Conservation (phyloP, 2,329 filamentous ascomycete species). For the Pyrenophora tritici-repentis region DNA sequence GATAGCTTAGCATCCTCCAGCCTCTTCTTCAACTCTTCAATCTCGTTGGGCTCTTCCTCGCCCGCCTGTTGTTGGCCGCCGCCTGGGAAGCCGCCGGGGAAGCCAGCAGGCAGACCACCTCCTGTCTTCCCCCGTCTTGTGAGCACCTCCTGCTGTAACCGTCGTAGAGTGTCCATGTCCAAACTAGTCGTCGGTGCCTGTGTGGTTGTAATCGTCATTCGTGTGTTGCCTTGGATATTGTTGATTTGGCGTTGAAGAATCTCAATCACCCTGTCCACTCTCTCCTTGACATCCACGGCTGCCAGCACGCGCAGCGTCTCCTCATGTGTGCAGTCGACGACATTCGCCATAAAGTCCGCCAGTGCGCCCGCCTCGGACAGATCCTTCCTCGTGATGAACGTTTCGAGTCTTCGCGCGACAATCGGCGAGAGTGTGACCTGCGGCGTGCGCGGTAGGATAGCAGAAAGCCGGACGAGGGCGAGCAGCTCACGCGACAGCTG, state of each 20-base stretch:
- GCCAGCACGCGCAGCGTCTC: slow-evolving; percentile 88
- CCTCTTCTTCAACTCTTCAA: slow-evolving; percentile 89
- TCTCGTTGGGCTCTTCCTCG: slow-evolving; percentile 83
- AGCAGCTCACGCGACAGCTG: slow-evolving; percentile 84
- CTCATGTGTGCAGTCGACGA: slow-evolving; percentile 84
- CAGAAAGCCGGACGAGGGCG: slow-evolving; percentile 80
- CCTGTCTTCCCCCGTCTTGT: slow-evolving; percentile 42
- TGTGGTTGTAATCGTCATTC: slow-evolving; percentile 77
- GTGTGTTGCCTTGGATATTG: slow-evolving; percentile 83
- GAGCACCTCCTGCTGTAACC: slow-evolving; percentile 51
- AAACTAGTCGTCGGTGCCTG: slow-evolving; percentile 54
- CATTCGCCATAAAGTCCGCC: slow-evolving; percentile 95
- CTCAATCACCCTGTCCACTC: slow-evolving; percentile 81
- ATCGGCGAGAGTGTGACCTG: slow-evolving; percentile 74
- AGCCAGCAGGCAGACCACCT: slow-evolving; percentile 41
- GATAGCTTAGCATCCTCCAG: slow-evolving; percentile 80
- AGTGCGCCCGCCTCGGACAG: slow-evolving; percentile 80
- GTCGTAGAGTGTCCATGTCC: slow-evolving; percentile 52
- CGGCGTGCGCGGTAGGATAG: slow-evolving; percentile 75
- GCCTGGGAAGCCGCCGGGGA: slow-evolving; percentile 52
- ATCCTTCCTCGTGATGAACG: slow-evolving; percentile 84
- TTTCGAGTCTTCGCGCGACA: slow-evolving; percentile 82
- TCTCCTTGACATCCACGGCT: slow-evolving; percentile 76
- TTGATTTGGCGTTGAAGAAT: slow-evolving; percentile 81
- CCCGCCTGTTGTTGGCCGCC: slow-evolving; percentile 52